Evolutionary conservation across 305 asterid species (phyloP).

Genomic region (Striga hermonthica): DNA sequence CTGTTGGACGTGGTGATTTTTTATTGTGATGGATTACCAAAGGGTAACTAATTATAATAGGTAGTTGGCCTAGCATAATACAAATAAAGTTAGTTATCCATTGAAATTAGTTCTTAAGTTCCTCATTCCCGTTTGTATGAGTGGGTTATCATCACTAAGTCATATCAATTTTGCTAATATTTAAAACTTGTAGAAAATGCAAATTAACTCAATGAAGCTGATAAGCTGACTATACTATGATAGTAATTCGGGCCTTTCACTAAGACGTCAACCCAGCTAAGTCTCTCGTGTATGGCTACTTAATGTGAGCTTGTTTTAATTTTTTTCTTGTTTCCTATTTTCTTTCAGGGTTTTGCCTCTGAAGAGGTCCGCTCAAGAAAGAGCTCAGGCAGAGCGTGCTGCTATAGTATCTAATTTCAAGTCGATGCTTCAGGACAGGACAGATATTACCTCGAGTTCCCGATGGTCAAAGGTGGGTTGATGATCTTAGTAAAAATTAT

Average conservation of each 20-base stretch:
- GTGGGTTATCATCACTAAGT: background rate
- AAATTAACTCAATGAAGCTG: background rate
- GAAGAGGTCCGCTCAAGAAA: constrained; percentile 76
- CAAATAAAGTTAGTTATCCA: background rate
- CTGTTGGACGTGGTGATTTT: background rate
- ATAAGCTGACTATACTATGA: background rate
- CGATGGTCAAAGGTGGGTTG: constrained; percentile 90
- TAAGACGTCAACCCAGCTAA: constrained; percentile 6
- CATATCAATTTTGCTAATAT: constrained; percentile 1
- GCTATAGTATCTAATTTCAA: constrained; percentile 65
- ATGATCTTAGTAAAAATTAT: no score
- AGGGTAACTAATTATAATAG: background rate
- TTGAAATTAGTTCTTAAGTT: background rate
- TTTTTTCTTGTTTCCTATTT: constrained; percentile 13
- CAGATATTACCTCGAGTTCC: constrained; percentile 58
- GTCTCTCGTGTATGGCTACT: constrained; percentile 9
- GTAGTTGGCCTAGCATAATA: background rate
- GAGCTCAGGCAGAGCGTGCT: constrained; percentile 72
- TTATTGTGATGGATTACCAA: background rate
- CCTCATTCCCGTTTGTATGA: background rate
- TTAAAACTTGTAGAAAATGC: background rate
- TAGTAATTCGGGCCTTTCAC: background rate
- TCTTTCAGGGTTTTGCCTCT: constrained; percentile 64
- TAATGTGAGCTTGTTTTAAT: constrained; percentile 12
- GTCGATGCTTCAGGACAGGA: constrained; percentile 77